phyloP scores from a whole-genome alignment of 306 rosid genomes.

The Herpetospermum pedunculosum region DNA sequence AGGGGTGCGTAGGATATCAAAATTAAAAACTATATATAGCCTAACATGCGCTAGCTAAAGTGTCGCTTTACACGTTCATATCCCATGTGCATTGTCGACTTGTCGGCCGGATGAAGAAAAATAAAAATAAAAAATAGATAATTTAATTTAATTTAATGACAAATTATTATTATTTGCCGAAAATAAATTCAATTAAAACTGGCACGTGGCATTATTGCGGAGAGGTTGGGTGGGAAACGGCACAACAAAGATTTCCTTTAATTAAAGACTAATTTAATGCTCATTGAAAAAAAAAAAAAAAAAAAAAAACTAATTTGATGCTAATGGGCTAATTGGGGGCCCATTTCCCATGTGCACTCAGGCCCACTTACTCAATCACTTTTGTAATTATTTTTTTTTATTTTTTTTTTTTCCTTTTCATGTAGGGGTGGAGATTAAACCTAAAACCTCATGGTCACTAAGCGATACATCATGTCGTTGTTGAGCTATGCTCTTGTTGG shows the following conservation, averaged over 20 bases:
- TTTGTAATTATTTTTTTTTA: neutral
- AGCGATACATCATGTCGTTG: too few relatives aligned
- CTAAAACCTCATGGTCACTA: too few relatives aligned
- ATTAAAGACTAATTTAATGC: neutral
- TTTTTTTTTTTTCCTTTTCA: too few relatives aligned
- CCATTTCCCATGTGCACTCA: neutral
- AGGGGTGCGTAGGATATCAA: neutral
- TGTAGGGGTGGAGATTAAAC: too few relatives aligned
- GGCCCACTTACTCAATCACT: neutral
- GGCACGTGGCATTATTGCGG: neutral
- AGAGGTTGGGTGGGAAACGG: neutral
- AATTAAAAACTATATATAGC: too few relatives aligned
- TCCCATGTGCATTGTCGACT: neutral
- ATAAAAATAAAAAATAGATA: neutral
- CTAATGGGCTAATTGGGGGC: neutral
- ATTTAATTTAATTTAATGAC: neutral
- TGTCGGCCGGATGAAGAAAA: neutral
- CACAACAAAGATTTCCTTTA: constrained; percentile 2
- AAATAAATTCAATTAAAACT: neutral
- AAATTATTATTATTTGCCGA: neutral
- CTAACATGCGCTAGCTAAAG: neutral
- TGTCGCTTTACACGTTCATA: neutral
- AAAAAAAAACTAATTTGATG: constrained; percentile 1
- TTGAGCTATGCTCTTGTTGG: too few relatives aligned
- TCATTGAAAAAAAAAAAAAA: too few relatives aligned